Evolutionary conservation across 257 asterid species (phyloP), one percentile per base, ranked within the genome.

Genomic region (Solanum sparsipilum): DNA sequence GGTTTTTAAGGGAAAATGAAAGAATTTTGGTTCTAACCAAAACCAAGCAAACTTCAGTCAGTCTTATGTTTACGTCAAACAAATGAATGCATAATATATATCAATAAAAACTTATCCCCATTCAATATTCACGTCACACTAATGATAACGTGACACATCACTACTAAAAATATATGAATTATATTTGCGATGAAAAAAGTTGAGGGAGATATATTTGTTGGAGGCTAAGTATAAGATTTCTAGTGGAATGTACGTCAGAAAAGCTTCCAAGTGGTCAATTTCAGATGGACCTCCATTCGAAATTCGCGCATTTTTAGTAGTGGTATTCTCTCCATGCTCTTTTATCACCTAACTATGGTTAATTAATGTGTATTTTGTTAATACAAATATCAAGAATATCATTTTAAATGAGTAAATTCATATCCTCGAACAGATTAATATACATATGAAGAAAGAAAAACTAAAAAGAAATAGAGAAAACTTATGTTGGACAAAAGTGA

Each of bases 401-500:
- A 68, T 68, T 29, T 68, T 5, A 6, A 5, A 63, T 20, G 73
- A 67, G 18, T 25, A 25, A 67, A 67, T 67, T 67, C 35, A 67
- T 65, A n/a, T 65, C 8, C 31, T 10, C 29, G 11, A n/a, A 1
- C 0, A 1, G 15, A n/a, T 63, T 63, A 63, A n/a, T 9, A 0
- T 3, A 23, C 71, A 63, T 65, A 65, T n/a, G 72, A 65, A 65
- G 13, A 65, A 63, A 63, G 6, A 23, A 63, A 21, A 58, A 8
- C 0, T 4, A 4, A 63, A 63, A 63, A n/a, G 16, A 63, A 63
- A 63, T n/a, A 29, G 73, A 25, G 18, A 18, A 13, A 65, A 67
- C 0, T 67, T 12, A 12, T 2, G 18, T 0, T 0, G 0, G 0
- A 67, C 34, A 25, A 25, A 25, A 21, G 73, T 5, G 73, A 67